phyloP scores from a whole-genome alignment of 805 yeast genomes.

The Blastobotrys americana region DNA sequence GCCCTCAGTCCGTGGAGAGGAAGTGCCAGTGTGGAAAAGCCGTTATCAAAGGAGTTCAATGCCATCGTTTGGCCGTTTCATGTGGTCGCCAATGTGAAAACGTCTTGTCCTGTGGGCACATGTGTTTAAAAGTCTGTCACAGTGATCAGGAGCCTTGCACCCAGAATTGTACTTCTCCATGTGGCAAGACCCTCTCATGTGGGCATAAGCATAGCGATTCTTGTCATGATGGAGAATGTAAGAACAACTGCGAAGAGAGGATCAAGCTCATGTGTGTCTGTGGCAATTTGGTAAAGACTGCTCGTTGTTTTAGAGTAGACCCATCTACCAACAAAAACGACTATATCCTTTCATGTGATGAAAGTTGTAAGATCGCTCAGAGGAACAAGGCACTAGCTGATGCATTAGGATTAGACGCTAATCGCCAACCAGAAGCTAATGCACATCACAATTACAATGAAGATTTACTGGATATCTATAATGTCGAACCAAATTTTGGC shows the following conservation, averaged over 20 bases:
- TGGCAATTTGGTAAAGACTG: conserved; percentile 39
- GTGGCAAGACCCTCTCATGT: conserved; percentile 51
- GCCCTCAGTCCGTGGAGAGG: conserved; percentile 55
- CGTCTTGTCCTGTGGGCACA: conserved; percentile 44
- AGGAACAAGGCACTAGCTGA: conserved; percentile 56
- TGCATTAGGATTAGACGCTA: conserved; percentile 46
- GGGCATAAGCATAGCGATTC: conserved; percentile 56
- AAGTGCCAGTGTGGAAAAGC: conserved; percentile 56
- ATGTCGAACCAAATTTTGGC: conserved; percentile 64
- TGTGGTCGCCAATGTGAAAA: conserved; percentile 63
- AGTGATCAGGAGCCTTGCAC: conserved; percentile 47
- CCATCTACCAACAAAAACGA: conserved; percentile 36
- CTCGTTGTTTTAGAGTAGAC: conserved; percentile 1
- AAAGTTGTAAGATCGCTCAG: conserved; percentile 53
- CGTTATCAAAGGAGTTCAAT: conserved; percentile 52
- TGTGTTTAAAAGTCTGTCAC: conserved; percentile 53
- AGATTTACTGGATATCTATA: conserved; percentile 40
- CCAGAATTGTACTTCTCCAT: conserved; percentile 48
- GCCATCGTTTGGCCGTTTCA: conserved; percentile 61
- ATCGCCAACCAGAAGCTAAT: conserved; percentile 15
- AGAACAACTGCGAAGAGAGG: conserved; percentile 31
- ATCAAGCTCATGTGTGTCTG: conserved; percentile 57
- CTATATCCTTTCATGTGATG: conserved; percentile 53
- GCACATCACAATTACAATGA: conserved; percentile 39
- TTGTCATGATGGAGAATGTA: conserved; percentile 52